Evolutionary conservation across 1,284 basidiomycete genomes (phyloP).

Genomic region (Xerocomus nothofagi): DNA sequence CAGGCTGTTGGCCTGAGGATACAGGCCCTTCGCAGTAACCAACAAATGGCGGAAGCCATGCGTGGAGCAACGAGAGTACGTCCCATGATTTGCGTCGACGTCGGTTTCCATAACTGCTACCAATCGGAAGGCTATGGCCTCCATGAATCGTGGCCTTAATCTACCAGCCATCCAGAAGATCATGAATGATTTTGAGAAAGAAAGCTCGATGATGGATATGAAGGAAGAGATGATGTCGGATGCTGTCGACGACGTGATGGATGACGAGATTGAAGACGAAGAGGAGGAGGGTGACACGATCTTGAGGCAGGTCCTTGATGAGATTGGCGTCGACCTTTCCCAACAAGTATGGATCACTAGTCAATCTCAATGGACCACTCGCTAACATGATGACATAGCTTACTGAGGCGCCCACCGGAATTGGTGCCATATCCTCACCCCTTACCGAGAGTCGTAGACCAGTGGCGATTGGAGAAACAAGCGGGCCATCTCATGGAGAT

Average conservation of each 20-base stretch:
- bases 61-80: constrained; percentile 92
- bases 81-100: constrained; percentile 13
- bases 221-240: constrained; percentile 99
- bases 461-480: constrained; percentile 75
- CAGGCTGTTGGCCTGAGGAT: constrained; percentile 96
- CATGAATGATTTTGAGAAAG: constrained; percentile 97
- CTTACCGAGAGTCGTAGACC: constrained; percentile 68
- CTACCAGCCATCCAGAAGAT: constrained; percentile 93
- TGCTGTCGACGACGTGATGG: constrained; percentile 98
- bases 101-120: constrained; percentile 1
- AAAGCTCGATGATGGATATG: constrained; percentile 99
- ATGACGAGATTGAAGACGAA: constrained; percentile 89
- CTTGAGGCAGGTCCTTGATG: constrained; percentile 93
- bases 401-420: constrained; percentile 77
- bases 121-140: constrained; percentile 83
- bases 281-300: constrained; percentile 97
- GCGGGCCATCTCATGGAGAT: constrained; percentile 42
- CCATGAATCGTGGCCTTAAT: constrained; percentile 97
- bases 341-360: constrained; percentile 69
- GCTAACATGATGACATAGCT: constrained; percentile 51
- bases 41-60: constrained; percentile 99
- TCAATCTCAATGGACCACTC: constrained; percentile 1
- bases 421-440: constrained; percentile 59
- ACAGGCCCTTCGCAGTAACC: constrained; percentile 94
- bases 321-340: constrained; percentile 91